These are phyloP conservation scores for Phytophthora vignae DNA, from an alignment of 352 stramenopile species.

Conservation along the genomic window DNA sequence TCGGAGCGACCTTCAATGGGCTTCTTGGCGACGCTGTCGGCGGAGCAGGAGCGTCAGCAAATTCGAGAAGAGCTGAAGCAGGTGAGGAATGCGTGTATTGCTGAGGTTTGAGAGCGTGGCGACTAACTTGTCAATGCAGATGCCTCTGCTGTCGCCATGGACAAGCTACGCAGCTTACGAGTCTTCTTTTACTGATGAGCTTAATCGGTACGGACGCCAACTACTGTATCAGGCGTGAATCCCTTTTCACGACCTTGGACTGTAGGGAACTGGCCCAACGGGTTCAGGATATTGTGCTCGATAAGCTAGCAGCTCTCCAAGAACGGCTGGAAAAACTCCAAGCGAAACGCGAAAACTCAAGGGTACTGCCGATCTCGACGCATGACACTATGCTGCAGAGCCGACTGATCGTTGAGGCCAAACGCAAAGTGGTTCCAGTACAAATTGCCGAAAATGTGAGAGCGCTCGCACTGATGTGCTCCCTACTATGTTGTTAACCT, in stretches of 20 bases:
- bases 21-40: conserved; percentile 49
- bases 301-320: conserved; percentile 52
- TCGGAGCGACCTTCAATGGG: conserved; percentile 6
- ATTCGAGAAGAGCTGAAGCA: conserved; percentile 36
- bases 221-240: background rate
- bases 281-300: conserved; percentile 50
- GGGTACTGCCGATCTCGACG: conserved; percentile 52
- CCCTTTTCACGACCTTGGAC: background rate
- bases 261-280: conserved; percentile 50
- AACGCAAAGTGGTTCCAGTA: conserved; percentile 57
- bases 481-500: too few species aligned
- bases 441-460: conserved; percentile 56
- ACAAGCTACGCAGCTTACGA: conserved; percentile 51
- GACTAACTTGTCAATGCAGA: conserved; percentile 16
- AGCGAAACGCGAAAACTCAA: conserved; percentile 47
- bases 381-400: conserved; percentile 60
- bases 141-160: conserved; percentile 60
- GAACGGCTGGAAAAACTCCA: conserved; percentile 53
- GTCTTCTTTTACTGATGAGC: conserved; percentile 52
- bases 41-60: conserved; percentile 23
- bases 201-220: conserved; percentile 45
- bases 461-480: background rate
- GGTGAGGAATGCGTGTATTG: conserved; percentile 5
- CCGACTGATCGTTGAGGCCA: conserved; percentile 70
- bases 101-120: too few species aligned